Evolutionary conservation across 164 flowering plant genomes (phyloP).

Genomic region (Sextonia rubra): DNA sequence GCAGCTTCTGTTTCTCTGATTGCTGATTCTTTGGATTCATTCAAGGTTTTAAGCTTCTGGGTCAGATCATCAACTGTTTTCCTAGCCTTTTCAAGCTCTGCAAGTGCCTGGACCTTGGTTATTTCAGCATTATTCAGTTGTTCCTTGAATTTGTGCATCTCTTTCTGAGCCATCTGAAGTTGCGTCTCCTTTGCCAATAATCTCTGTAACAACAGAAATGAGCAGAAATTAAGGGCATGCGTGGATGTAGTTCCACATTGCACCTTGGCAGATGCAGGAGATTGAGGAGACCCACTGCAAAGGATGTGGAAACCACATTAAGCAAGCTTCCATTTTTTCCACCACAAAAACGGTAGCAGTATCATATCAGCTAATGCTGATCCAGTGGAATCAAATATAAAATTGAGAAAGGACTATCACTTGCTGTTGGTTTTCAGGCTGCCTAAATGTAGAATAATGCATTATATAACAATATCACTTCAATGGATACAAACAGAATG

Average conservation of each 20-base stretch:
- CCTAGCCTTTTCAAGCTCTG: conserved; percentile 75
- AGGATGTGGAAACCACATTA: neutral
- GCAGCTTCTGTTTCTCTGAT: conserved; percentile 55
- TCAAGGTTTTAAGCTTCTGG: conserved; percentile 43
- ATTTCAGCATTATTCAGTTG: conserved; percentile 68
- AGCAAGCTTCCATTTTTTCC: neutral
- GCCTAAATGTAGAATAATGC: neutral
- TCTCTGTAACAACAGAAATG: conserved; percentile 39
- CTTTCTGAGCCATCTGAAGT: conserved; percentile 73
- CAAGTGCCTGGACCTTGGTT: conserved; percentile 61
- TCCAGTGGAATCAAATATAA: no score
- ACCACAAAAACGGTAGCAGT: no score
- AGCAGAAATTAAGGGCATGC: neutral
- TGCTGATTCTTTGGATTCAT: conserved; percentile 56
- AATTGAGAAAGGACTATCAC: no score
- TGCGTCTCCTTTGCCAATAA: conserved; percentile 77
- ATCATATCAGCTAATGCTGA: no score
- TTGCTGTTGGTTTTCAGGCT: neutral
- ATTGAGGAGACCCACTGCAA: neutral
- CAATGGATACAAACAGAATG: neutral
- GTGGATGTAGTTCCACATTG: neutral
- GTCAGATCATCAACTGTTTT: conserved; percentile 60
- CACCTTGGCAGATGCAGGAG: neutral
- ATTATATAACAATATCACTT: neutral
- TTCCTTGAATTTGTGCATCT: conserved; percentile 71